Conservation (phyloP, 2,329 filamentous ascomycete species). For the Ophiostoma montium region DNA sequence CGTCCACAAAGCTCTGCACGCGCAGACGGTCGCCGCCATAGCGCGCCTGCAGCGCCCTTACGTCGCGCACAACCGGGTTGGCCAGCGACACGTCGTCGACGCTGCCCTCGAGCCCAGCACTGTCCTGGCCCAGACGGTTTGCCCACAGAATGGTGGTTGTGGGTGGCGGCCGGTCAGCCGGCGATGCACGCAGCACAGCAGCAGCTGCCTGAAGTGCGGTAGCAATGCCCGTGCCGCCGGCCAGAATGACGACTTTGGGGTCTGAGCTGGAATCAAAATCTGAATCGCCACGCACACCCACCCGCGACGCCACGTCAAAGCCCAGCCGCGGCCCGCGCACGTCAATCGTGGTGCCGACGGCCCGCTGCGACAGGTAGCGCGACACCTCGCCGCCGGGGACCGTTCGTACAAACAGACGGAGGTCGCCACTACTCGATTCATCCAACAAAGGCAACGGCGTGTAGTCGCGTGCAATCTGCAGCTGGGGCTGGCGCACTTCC, state of each 20-base stretch:
- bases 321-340: slow-evolving; percentile 68
- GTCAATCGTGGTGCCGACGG: slow-evolving; percentile 50
- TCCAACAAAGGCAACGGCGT: slow-evolving; percentile 58
- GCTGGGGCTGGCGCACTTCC: slow-evolving; percentile 84
- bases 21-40: slow-evolving; percentile 39
- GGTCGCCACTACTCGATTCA: slow-evolving; percentile 15
- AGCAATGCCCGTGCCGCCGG: slow-evolving; percentile 84
- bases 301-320: slow-evolving; percentile 32
- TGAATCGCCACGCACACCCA: slow-evolving; percentile 15
- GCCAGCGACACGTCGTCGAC: slow-evolving; percentile 16
- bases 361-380: slow-evolving; percentile 56
- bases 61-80: slow-evolving; percentile 40
- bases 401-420: slow-evolving; percentile 61
- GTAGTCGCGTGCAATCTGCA: slow-evolving; percentile 85
- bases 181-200: slow-evolving; percentile 28
- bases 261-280: neutral
- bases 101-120: slow-evolving; percentile 25
- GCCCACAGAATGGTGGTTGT: slow-evolving; percentile 76
- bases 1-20: slow-evolving; percentile 70
- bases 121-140: slow-evolving; percentile 53
- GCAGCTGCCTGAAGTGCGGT: slow-evolving; percentile 72
- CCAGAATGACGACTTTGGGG: slow-evolving; percentile 67
- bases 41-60: slow-evolving; percentile 50
- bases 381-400: slow-evolving; percentile 76
- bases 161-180: slow-evolving; percentile 20